These are phyloP conservation scores for Aspergillus sergii DNA, from an alignment of 2,329 filamentous ascomycete species.

Conservation along the genomic window DNA sequence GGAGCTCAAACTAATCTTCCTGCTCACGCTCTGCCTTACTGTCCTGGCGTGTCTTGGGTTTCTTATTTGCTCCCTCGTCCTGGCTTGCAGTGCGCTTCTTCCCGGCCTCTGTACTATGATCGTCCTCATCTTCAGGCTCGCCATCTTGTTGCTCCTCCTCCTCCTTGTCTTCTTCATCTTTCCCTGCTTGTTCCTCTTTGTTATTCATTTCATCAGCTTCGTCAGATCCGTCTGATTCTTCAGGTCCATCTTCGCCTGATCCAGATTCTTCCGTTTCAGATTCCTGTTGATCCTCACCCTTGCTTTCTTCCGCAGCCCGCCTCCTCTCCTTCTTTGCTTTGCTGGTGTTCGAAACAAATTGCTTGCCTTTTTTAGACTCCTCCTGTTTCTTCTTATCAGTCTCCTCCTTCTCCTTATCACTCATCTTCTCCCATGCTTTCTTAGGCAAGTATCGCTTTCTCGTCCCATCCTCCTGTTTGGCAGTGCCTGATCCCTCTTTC, in stretches of 20 bases:
- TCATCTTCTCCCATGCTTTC: slow-evolving; percentile 53
- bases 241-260: background rate
- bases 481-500: slow-evolving; percentile 50
- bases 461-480: slow-evolving; percentile 48
- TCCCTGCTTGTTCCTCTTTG: background rate
- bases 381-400: slow-evolving; percentile 44
- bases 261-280: slow-evolving; percentile 3
- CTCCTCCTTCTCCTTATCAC: slow-evolving; percentile 50
- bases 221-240: background rate
- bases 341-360: slow-evolving; percentile 47
- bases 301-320: slow-evolving; percentile 36
- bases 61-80: background rate
- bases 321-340: slow-evolving; percentile 45
- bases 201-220: background rate
- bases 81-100: background rate
- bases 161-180: background rate
- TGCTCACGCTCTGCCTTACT: background rate
- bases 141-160: too few species aligned
- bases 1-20: slow-evolving; percentile 2
- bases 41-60: background rate
- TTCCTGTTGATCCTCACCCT: slow-evolving; percentile 25
- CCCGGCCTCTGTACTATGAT: background rate
- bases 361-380: slow-evolving; percentile 44
- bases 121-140: background rate
- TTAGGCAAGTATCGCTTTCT: slow-evolving; percentile 51